Base-by-base conservation (phyloP, 2,329 filamentous ascomycete species). In the Fusarium haematococcum region DNA sequence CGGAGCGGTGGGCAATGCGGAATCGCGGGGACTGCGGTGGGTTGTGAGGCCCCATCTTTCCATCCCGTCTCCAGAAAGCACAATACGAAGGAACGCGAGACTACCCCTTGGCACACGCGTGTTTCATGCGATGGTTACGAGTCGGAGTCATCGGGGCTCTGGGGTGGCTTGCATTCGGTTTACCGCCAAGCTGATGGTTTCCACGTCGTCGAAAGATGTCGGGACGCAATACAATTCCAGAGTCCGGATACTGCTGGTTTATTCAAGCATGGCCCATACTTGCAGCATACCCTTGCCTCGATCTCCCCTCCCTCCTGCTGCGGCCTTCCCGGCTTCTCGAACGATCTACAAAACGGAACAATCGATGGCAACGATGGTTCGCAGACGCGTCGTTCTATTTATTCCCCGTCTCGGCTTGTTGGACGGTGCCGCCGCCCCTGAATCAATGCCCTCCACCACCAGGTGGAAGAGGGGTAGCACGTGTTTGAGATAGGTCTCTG, bases 391-490 rank as follows among this genome's bases (percentile, higher is more conserved):
- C 58, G 20, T 61, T 50, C 43, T 68, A 30, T 33, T 37, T 68
- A 35, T 33, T 43, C 27, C 48, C 20, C 23, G 56, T 60, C 25
- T 61, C 58, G 20, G n/a, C n/a, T 33, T 50, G 56, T 62, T 41
- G 32, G 39, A 52, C 37, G 20, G 50, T 57, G n/a, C 67, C 60
- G 43, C 27, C 23, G 52, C 71, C 64, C 68, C 71, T 71, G 71
- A 69, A 63, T 69, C 71, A 57, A 37, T 54, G 58, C 60, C 35
- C 67, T 72, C 57, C 68, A 63, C 68, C 54, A 64, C 54, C 60
- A 33, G 45, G 20, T 59, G 37, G 65, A 68, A 60, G 72, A 75
- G 72, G 71, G 72, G 69, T 65, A 67, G 68, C 69, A 67, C 69
- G 65, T 70, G 69, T 70, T 43, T 56, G 59, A 27, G 64, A 67